phyloP scores from a whole-genome alignment of 768 basidiomycete genomes.

The Pleurotus eryngii region DNA sequence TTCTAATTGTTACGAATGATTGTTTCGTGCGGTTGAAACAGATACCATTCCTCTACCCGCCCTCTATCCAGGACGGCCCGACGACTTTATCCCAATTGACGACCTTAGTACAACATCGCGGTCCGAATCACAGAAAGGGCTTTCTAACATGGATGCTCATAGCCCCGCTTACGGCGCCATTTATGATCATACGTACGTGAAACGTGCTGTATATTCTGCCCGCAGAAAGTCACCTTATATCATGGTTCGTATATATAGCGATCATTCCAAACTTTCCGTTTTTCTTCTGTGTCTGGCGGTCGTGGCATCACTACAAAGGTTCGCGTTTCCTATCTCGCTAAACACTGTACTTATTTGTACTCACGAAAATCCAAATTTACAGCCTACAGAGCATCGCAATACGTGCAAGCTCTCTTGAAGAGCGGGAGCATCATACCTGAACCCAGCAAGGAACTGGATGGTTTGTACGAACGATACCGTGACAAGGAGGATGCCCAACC shows the following conservation, averaged over 20 bases:
- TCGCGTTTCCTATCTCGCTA: not conserved
- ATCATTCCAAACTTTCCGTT: conserved; percentile 82
- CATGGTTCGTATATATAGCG: conserved; percentile 35
- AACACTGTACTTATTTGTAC: not conserved
- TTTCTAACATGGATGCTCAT: conserved; percentile 64
- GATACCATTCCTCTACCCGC: conserved; percentile 67
- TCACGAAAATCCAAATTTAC: not conserved
- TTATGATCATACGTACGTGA: conserved; percentile 64
- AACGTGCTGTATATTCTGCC: not conserved
- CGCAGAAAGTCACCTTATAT: not conserved
- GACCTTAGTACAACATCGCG: conserved; percentile 48
- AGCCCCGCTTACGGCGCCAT: conserved; percentile 72
- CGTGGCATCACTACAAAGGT: conserved; percentile 86
- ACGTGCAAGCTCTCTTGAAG: conserved; percentile 59
- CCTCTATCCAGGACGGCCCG: conserved; percentile 32
- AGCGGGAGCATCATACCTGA: conserved; percentile 54
- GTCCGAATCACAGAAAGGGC: conserved; percentile 62
- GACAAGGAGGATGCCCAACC: conserved; percentile 8
- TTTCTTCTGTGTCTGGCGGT: conserved; percentile 82
- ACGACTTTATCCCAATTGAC: conserved; percentile 45
- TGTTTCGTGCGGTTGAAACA: conserved; percentile 21
- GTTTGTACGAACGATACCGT: conserved; percentile 40
- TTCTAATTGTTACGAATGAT: not conserved
- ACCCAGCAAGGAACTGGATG: conserved; percentile 51
- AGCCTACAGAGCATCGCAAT: conserved; percentile 72